Evolutionary conservation across 106 monocot species (phyloP).

Genomic region (Vanilla planifolia): DNA sequence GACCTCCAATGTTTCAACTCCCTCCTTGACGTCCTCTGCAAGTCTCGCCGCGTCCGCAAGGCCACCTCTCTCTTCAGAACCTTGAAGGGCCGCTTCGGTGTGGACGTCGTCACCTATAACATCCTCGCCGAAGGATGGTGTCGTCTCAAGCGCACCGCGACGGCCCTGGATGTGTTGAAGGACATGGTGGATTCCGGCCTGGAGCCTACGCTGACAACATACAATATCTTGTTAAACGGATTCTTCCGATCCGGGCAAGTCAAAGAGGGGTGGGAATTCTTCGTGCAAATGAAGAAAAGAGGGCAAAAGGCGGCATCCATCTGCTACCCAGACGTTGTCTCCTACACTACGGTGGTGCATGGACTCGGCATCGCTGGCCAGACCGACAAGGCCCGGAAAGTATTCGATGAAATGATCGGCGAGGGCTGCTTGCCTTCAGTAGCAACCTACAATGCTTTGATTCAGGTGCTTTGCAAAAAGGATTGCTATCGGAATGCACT

Average conservation of each 20-base stretch:
- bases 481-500: conserved; percentile 52
- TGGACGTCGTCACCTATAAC: conserved; percentile 68
- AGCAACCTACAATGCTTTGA: conserved; percentile 78
- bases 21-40: conserved; percentile 72
- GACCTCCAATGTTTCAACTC: conserved; percentile 57
- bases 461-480: conserved; percentile 80
- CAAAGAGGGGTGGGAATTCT: conserved; percentile 54
- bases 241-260: conserved; percentile 65
- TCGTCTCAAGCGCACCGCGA: conserved; percentile 39
- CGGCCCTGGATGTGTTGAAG: conserved; percentile 49
- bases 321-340: conserved; percentile 67
- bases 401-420: conserved; percentile 75
- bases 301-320: conserved; percentile 14
- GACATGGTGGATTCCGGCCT: conserved; percentile 70
- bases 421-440: conserved; percentile 56
- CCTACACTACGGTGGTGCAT: conserved; percentile 74
- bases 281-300: conserved; percentile 76
- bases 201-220: conserved; percentile 58
- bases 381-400: conserved; percentile 38
- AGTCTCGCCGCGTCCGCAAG: conserved; percentile 66
- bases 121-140: conserved; percentile 91
- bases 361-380: conserved; percentile 70
- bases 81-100: conserved; percentile 39
- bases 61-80: conserved; percentile 44
- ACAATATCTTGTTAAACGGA: conserved; percentile 81